phyloP scores from a whole-genome alignment of 768 basidiomycete species.

The Amanita molliuscula region DNA sequence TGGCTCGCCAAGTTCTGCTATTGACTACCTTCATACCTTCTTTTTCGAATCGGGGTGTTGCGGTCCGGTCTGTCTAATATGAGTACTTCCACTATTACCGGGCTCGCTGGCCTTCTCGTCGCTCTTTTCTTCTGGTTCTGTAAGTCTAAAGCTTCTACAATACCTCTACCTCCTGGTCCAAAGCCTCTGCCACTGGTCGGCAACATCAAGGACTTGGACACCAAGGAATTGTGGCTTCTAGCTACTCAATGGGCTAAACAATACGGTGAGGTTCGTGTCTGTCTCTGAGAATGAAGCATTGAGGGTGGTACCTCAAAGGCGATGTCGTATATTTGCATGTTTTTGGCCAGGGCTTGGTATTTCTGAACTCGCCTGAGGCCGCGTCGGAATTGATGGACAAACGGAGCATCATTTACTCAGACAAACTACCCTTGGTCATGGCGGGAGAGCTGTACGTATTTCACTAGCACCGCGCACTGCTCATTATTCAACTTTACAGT shows the following conservation, averaged over 20 bases:
- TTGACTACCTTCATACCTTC: background rate
- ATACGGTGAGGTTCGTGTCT: conserved; percentile 38
- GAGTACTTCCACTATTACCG: conserved; percentile 19
- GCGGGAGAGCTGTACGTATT: conserved; percentile 52
- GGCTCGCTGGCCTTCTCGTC: conserved; percentile 26
- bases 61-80: conserved; percentile 6
- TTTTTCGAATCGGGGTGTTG: background rate
- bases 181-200: conserved; percentile 55
- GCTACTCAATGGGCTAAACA: conserved; percentile 50
- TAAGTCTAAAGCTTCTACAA: conserved; percentile 29
- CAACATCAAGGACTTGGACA: conserved; percentile 49
- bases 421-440: conserved; percentile 65
- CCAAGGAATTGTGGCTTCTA: conserved; percentile 57
- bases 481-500: conserved; percentile 17
- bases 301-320: conserved; percentile 26
- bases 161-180: conserved; percentile 56
- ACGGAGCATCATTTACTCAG: conserved; percentile 62
- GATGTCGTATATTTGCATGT: conserved; percentile 56
- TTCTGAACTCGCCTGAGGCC: conserved; percentile 52
- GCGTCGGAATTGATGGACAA: conserved; percentile 60
- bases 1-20: background rate
- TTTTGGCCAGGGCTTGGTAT: conserved; percentile 56
- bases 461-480: conserved; percentile 1
- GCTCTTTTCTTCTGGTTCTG: conserved; percentile 30
- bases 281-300: conserved; percentile 2